phyloP scores from a whole-genome alignment of 2,329 filamentous ascomycete genomes.

The Clarireedia paspali region DNA sequence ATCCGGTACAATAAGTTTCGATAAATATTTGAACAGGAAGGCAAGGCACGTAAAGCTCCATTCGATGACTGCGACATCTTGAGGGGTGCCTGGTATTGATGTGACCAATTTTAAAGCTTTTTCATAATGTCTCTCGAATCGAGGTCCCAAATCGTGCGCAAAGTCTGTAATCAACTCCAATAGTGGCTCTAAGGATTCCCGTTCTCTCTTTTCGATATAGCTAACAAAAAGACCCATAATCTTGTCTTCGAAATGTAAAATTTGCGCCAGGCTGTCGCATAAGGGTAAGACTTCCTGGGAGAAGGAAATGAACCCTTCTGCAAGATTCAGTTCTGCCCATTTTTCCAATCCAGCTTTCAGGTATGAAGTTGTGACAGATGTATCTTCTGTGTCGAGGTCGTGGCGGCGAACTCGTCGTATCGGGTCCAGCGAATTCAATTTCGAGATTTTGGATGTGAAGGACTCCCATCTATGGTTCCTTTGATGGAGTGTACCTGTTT shows the following conservation, averaged over 20 bases:
- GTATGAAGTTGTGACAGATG: conserved; percentile 73
- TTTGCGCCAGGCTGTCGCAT: conserved; percentile 84
- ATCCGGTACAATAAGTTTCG: conserved; percentile 77
- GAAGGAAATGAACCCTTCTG: conserved; percentile 72
- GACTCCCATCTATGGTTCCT: conserved; percentile 87
- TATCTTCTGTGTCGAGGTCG: conserved; percentile 72
- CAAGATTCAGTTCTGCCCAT: conserved; percentile 89
- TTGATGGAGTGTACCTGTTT: conserved; percentile 63
- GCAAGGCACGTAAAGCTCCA: conserved; percentile 94
- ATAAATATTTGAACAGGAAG: conserved; percentile 96
- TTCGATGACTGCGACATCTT: conserved; percentile 85
- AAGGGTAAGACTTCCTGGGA: conserved; percentile 65
- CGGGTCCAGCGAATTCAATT: conserved; percentile 83
- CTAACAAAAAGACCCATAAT: conserved; percentile 72
- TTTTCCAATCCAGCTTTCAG: conserved; percentile 75
- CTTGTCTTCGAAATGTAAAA: conserved; percentile 80
- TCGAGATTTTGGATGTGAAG: conserved; percentile 83
- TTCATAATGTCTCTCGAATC: conserved; percentile 84
- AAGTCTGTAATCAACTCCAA: conserved; percentile 85
- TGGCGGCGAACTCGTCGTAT: conserved; percentile 82
- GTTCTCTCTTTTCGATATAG: conserved; percentile 71
- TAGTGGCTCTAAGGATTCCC: conserved; percentile 75
- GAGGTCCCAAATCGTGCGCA: conserved; percentile 81
- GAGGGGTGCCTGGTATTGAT: conserved; percentile 66
- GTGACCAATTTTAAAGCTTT: conserved; percentile 68